Base-by-base conservation (phyloP, 2,329 filamentous ascomycete species). In the Tolypocladium nubicola region DNA sequence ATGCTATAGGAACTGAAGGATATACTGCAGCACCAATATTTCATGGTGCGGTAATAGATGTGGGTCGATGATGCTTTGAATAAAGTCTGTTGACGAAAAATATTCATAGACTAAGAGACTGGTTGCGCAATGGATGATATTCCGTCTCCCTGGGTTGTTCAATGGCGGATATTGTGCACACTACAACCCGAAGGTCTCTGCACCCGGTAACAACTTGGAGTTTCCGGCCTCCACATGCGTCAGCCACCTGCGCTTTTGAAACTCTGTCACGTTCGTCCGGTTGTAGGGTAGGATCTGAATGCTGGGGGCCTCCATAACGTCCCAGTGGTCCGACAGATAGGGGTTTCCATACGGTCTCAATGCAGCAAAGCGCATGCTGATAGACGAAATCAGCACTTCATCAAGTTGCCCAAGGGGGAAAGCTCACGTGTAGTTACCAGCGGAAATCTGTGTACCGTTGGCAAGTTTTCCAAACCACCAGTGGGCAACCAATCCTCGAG, bases 321-420 rank as follows among this genome's bases (percentile, higher is more conserved):
- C 72, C 75, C 73, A 76, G 56, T 76, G 73, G 43, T 71, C 71
- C 1, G 73, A 68, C 13, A 74, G 67, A 7, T 68, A 63, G 0
- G 71, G 73, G 38, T 75, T 72, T 0, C 74, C 74, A 37, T 76
- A 76, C 1, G 74, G 73, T 39, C 70, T 66, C 19, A 76, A 61
- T 0, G 72, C 72, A 6, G 74, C 74, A 52, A 76, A 73, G 11
- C 74, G 73, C 64, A 76, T 71, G 7, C 72, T 73, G 41, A 14
- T 8, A 19, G n/a, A 23, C 11, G 21, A 30, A 11, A 35, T 66
- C 38, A 67, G 58, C 33, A 37, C 11, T 33, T 37, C 23, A n/a
- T 30, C 26, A 30, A 30, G 26, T 6, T 30, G 6, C 26, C 26
- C 26, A 30, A 30, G 26, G 26, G 26, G 26, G 2, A 30, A 6